Evolutionary conservation across 805 yeast species (phyloP).

Genomic region (Debaryomyces maramus): DNA sequence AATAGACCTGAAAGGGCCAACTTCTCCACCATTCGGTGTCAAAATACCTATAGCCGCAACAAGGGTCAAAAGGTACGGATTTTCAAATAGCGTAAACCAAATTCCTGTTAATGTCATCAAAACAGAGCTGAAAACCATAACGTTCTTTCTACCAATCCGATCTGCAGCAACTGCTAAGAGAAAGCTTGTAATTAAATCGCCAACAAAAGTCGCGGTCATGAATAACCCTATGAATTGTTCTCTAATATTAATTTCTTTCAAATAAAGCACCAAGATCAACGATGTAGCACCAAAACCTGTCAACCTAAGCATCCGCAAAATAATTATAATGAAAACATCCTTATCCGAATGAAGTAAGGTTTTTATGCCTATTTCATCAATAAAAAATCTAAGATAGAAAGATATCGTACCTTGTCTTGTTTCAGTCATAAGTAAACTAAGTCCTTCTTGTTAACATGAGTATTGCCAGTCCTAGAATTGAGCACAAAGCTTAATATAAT

Average conservation of each 20-base stretch:
- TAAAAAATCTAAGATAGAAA: slow-evolving; percentile 10
- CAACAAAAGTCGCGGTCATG: slow-evolving; percentile 49
- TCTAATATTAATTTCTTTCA: slow-evolving; percentile 40
- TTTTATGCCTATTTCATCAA: slow-evolving; percentile 35
- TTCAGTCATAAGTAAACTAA: too few relatives aligned
- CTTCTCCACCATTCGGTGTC: slow-evolving; percentile 60
- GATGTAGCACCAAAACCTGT: slow-evolving; percentile 40
- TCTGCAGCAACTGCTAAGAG: slow-evolving; percentile 48
- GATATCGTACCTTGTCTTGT: neutral
- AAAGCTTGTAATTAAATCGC: slow-evolving; percentile 53
- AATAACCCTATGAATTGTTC: slow-evolving; percentile 49
- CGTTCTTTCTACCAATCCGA: slow-evolving; percentile 43
- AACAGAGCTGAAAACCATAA: slow-evolving; percentile 40
- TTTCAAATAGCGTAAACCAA: slow-evolving; percentile 33
- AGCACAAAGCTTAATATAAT: too few relatives aligned
- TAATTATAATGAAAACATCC: slow-evolving; percentile 34
- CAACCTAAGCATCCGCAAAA: slow-evolving; percentile 34
- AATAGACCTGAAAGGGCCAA: slow-evolving; percentile 58
- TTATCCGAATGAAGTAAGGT: slow-evolving; percentile 28
- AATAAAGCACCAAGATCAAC: slow-evolving; percentile 43
- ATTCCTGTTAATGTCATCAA: slow-evolving; percentile 46
- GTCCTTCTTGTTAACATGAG: too few relatives aligned
- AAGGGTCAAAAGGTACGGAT: slow-evolving; percentile 32
- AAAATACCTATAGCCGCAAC: slow-evolving; percentile 51
- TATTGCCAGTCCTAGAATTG: too few relatives aligned